These are phyloP conservation scores for Mycena galopus DNA, from an alignment of 768 basidiomycete species.

Conservation along the genomic window DNA sequence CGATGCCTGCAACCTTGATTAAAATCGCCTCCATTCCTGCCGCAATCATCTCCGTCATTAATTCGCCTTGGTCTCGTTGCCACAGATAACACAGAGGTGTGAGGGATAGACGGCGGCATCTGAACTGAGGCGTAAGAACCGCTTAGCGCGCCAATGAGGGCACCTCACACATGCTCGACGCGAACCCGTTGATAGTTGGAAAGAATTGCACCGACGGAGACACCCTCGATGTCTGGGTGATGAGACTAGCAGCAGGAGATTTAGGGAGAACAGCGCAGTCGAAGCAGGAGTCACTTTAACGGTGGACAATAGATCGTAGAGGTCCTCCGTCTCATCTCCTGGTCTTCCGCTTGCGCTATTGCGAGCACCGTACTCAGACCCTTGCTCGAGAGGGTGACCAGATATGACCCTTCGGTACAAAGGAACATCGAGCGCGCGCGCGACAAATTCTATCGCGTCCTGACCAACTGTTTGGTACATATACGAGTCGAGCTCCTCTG, in stretches of 20 bases:
- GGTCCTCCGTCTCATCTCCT: slow-evolving; percentile 98
- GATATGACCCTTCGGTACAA: slow-evolving; percentile 85
- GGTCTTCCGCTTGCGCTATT: slow-evolving; percentile 60
- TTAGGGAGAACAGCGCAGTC: slow-evolving; percentile 3
- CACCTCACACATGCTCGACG: slow-evolving; percentile 94
- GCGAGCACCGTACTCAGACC: slow-evolving; percentile 87
- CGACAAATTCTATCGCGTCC: slow-evolving; percentile 90
- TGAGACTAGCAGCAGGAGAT: slow-evolving; percentile 58
- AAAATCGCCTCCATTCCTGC: slow-evolving; percentile 85
- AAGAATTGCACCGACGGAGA: slow-evolving; percentile 96
- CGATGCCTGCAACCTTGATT: slow-evolving; percentile 97
- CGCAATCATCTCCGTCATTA: slow-evolving; percentile 89
- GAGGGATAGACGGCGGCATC: slow-evolving; percentile 84
- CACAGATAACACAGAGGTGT: slow-evolving; percentile 91
- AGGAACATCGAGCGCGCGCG: slow-evolving; percentile 87
- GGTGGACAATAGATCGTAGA: slow-evolving; percentile 75
- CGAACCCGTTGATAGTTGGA: slow-evolving; percentile 97
- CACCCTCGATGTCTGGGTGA: slow-evolving; percentile 87
- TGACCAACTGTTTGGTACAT: slow-evolving; percentile 99
- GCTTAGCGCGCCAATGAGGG: background rate
- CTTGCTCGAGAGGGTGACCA: slow-evolving; percentile 85
- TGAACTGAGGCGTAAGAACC: slow-evolving; percentile 44
- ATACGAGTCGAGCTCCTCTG: slow-evolving; percentile 98
- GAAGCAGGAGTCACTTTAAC: slow-evolving; percentile 74
- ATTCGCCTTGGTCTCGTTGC: slow-evolving; percentile 90